A percentile compares a stretch with the other conserved stretches of the same genome.
phyloP scores from a whole-genome alignment of 2,329 filamentous ascomycete species.

The Ustulina deusta region DNA sequence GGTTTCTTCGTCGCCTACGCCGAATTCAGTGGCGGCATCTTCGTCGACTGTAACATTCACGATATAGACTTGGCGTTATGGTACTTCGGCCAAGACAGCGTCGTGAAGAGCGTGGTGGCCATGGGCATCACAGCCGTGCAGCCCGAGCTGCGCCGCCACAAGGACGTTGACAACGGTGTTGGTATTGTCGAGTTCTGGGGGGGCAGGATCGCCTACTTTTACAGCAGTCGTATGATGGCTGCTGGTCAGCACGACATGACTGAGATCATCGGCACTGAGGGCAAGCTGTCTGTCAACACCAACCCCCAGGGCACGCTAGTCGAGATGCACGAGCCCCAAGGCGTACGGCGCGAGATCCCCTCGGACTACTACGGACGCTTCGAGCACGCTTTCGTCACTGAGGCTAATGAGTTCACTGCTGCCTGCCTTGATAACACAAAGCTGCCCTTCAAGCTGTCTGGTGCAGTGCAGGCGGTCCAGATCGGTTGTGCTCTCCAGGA shows the following conservation, averaged over 20 bases:
- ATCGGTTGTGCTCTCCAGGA: slow-evolving; percentile 72
- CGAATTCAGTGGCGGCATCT: slow-evolving; percentile 74
- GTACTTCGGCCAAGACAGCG: slow-evolving; percentile 68
- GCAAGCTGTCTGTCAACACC: slow-evolving; percentile 71
- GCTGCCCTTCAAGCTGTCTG: slow-evolving; percentile 42
- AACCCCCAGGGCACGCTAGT: slow-evolving; percentile 68
- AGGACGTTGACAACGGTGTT: slow-evolving; percentile 72
- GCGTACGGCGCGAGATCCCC: slow-evolving; percentile 70
- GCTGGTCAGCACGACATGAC: slow-evolving; percentile 75
- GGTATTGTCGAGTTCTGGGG: slow-evolving; percentile 73
- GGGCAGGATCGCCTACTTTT: slow-evolving; percentile 73
- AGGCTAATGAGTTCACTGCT: slow-evolving; percentile 73
- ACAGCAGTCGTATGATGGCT: slow-evolving; percentile 74
- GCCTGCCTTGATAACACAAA: slow-evolving; percentile 63
- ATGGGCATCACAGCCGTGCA: slow-evolving; percentile 70
- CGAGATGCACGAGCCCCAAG: slow-evolving; percentile 64
- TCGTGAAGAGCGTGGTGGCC: slow-evolving; percentile 67
- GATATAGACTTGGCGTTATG: slow-evolving; percentile 75
- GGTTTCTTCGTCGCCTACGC: slow-evolving; percentile 78
- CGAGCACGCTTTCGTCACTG: slow-evolving; percentile 70
- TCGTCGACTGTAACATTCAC: slow-evolving; percentile 77
- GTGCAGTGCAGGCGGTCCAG: slow-evolving; percentile 69
- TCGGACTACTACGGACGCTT: slow-evolving; percentile 73
- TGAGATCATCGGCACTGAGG: slow-evolving; percentile 74
- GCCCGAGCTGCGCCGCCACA: slow-evolving; percentile 67